phyloP scores from a whole-genome alignment of 805 yeast genomes.

The Saccharomycopsis sp. region DNA sequence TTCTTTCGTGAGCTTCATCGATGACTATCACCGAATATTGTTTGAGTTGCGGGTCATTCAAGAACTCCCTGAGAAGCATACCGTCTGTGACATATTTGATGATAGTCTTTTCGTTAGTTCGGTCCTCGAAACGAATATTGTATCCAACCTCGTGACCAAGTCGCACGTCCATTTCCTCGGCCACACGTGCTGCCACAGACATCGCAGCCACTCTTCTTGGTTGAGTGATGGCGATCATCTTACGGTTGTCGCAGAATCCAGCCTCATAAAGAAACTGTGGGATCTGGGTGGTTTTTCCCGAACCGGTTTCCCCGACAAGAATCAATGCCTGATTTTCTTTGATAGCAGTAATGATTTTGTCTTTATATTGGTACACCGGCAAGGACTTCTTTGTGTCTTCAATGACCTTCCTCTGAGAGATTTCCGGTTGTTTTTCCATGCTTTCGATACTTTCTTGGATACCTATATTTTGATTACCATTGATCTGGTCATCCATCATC shows the following conservation, averaged over 20 bases:
- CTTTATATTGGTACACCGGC: constrained; percentile 67
- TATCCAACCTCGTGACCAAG: constrained; percentile 90
- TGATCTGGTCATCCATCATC: no score
- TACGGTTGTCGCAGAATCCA: constrained; percentile 56
- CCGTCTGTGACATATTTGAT: constrained; percentile 96
- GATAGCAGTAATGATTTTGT: constrained; percentile 54
- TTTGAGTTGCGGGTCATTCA: constrained; percentile 64
- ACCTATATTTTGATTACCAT: neutral
- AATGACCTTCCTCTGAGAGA: constrained; percentile 26
- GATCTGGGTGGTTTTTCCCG: constrained; percentile 91
- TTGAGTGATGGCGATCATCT: constrained; percentile 78
- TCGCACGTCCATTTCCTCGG: constrained; percentile 76
- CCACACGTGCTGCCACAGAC: constrained; percentile 84
- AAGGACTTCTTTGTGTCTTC: constrained; percentile 54
- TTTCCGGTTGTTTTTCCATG: neutral
- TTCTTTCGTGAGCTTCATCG: constrained; percentile 97
- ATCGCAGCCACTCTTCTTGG: constrained; percentile 95
- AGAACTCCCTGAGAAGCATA: constrained; percentile 80
- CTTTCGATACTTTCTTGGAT: neutral
- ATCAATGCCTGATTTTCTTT: constrained; percentile 58
- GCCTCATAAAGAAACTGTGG: constrained; percentile 85
- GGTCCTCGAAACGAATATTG: constrained; percentile 80
- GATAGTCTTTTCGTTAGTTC: constrained; percentile 53
- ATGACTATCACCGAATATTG: constrained; percentile 80
- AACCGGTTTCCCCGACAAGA: constrained; percentile 85